A percentile compares a stretch with the other conserved stretches of the same genome.
Evolutionary conservation across 2,329 filamentous ascomycete genomes (phyloP).

Genomic region (Magnaporthiopsis rhizophila): DNA sequence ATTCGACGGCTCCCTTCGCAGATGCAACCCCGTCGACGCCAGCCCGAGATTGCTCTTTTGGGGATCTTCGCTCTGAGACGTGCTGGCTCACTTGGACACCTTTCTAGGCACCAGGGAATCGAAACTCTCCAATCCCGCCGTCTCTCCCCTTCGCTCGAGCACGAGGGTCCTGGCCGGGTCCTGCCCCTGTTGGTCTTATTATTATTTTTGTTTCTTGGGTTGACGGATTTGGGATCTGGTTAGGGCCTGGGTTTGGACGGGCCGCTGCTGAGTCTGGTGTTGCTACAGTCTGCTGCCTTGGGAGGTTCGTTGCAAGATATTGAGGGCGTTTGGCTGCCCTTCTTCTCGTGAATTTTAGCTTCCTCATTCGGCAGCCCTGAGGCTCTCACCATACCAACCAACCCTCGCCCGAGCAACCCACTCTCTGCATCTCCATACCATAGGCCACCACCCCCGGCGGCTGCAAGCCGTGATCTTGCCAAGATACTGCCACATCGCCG

Average conservation of each 20-base stretch:
- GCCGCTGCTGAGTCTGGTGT: no score
- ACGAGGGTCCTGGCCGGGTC: no score
- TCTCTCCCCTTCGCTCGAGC: no score
- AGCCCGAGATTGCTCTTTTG: neutral
- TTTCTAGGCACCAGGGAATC: neutral
- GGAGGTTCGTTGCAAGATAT: no score
- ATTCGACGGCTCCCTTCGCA: neutral
- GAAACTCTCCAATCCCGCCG: neutral
- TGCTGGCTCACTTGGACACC: no score
- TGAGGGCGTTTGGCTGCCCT: neutral
- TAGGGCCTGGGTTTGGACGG: no score
- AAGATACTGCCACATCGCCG: neutral
- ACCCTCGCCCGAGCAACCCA: neutral
- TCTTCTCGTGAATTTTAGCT: neutral
- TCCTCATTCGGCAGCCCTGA: neutral
- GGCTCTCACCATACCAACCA: neutral
- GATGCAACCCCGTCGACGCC: neutral
- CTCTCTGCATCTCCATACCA: neutral
- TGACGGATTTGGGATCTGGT: no score
- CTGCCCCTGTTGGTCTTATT: no score
- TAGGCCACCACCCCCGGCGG: no score
- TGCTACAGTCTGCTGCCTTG: no score
- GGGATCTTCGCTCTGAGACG: no score
- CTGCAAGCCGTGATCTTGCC: neutral
- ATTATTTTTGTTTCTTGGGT: no score